Percentiles rank a stretch among this genome's conserved stretches.
phyloP scores from a whole-genome alignment of 2,329 filamentous ascomycete species.

The Aspergillus clavatus region DNA sequence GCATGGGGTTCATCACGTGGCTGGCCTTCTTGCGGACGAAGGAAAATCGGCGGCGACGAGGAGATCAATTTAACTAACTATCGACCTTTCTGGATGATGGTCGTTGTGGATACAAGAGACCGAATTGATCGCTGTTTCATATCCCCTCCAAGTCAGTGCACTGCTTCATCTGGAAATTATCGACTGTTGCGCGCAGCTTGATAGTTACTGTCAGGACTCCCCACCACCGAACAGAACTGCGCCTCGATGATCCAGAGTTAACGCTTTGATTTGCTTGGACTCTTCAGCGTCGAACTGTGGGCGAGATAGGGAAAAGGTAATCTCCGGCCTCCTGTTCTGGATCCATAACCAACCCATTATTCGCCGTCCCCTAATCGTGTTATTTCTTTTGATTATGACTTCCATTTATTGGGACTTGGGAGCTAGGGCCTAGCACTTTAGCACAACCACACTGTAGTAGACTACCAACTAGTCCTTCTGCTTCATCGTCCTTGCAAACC shows the following conservation, averaged over 20 bases:
- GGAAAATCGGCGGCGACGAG: constrained; percentile 8
- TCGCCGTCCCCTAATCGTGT: neutral
- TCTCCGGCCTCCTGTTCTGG: constrained; percentile 11
- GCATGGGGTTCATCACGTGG: constrained; percentile 20
- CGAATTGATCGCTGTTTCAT: neutral
- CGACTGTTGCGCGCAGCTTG: neutral
- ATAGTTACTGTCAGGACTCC: constrained; percentile 10
- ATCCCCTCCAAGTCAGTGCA: neutral
- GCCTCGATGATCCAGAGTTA: constrained; percentile 23
- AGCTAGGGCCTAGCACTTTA: constrained; percentile 8
- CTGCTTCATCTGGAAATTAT: neutral
- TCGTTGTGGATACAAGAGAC: neutral
- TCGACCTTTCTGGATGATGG: neutral
- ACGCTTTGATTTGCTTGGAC: constrained; percentile 15
- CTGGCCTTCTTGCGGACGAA: constrained; percentile 8
- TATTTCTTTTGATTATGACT: neutral
- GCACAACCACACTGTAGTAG: constrained; percentile 12
- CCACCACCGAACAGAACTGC: constrained; percentile 18
- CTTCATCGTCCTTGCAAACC: constrained; percentile 1
- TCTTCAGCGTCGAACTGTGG: constrained; percentile 1
- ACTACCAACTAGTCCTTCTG: constrained; percentile 10
- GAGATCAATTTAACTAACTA: neutral
- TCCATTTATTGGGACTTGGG: too few species aligned
- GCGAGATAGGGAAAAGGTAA: constrained; percentile 12
- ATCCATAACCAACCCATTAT: neutral